Percentiles rank a stretch among this genome's conserved stretches.
Evolutionary conservation across 2,329 filamentous ascomycete species (phyloP).

Genomic region (Xylariaceae sp.): DNA sequence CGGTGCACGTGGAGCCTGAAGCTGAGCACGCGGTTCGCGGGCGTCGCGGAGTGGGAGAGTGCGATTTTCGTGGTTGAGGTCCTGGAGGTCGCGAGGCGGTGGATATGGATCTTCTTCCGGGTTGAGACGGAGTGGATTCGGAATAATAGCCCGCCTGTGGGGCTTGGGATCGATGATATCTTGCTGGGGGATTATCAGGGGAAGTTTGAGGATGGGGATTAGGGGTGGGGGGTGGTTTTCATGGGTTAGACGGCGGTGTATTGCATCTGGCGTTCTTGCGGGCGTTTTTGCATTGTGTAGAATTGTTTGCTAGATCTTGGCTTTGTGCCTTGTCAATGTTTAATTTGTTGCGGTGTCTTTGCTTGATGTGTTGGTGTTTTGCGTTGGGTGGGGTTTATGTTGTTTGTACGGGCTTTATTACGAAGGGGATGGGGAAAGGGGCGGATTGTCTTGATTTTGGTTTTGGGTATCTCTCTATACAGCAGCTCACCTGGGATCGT

Average conservation of each 20-base stretch:
- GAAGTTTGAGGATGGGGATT: conserved; percentile 55
- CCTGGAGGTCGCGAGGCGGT: conserved; percentile 80
- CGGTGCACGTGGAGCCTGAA: conserved; percentile 91
- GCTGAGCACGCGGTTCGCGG: conserved; percentile 75
- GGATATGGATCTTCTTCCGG: conserved; percentile 96
- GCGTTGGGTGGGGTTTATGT: too few species aligned
- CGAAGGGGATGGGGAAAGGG: too few species aligned
- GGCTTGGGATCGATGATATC: conserved; percentile 62
- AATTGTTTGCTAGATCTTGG: too few species aligned
- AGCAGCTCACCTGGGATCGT: not conserved
- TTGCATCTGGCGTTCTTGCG: not conserved
- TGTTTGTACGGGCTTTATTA: too few species aligned
- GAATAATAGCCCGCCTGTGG: conserved; percentile 40
- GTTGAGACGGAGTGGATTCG: conserved; percentile 90
- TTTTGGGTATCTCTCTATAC: too few species aligned
- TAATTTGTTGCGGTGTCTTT: too few species aligned
- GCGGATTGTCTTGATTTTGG: too few species aligned
- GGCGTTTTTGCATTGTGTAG: too few species aligned
- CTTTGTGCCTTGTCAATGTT: too few species aligned
- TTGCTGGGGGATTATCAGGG: conserved; percentile 67
- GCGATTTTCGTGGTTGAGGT: conserved; percentile 85
- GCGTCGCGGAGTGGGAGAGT: conserved; percentile 80
- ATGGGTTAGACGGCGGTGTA: too few species aligned
- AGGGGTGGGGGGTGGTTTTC: conserved; percentile 13
- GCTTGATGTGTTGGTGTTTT: too few species aligned